phyloP scores from a whole-genome alignment of 352 stramenopile genomes.

The Phytophthora citrophthora region DNA sequence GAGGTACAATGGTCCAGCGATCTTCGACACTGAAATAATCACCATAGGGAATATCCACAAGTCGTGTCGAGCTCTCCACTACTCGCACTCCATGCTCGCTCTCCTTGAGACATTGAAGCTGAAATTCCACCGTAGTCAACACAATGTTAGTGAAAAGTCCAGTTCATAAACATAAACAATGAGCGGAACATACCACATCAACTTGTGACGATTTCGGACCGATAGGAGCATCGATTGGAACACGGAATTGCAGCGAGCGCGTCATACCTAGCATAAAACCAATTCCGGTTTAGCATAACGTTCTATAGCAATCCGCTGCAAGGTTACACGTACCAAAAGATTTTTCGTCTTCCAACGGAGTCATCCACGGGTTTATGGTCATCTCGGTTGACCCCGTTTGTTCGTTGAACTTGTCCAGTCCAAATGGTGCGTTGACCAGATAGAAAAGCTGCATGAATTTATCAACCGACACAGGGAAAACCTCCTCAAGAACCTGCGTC shows the following conservation, averaged over 20 bases:
- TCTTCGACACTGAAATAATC: slow-evolving; percentile 90
- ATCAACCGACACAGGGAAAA: slow-evolving; percentile 68
- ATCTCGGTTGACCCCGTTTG: slow-evolving; percentile 78
- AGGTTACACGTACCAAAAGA: slow-evolving; percentile 36
- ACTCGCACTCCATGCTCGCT: slow-evolving; percentile 46
- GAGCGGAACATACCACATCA: slow-evolving; percentile 54
- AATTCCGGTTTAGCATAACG: too few species aligned
- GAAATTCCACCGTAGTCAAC: background rate
- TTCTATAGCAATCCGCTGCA: background rate
- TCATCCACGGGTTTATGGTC: slow-evolving; percentile 70
- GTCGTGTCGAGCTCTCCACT: slow-evolving; percentile 78
- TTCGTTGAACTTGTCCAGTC: slow-evolving; percentile 67
- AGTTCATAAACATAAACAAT: background rate
- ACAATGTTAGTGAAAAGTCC: slow-evolving; percentile 9
- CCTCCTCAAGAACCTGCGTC: slow-evolving; percentile 67
- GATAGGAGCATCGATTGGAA: slow-evolving; percentile 82
- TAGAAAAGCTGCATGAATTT: slow-evolving; percentile 78
- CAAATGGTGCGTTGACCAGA: slow-evolving; percentile 70
- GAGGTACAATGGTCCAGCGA: slow-evolving; percentile 75
- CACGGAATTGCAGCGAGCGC: slow-evolving; percentile 74
- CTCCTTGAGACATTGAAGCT: slow-evolving; percentile 74
- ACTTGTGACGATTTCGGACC: slow-evolving; percentile 85
- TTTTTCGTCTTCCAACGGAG: slow-evolving; percentile 46
- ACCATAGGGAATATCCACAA: slow-evolving; percentile 87
- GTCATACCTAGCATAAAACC: slow-evolving; percentile 46